phyloP scores from a whole-genome alignment of 495 filamentous ascomycete species.

The Aspergillus egyptiacus region DNA sequence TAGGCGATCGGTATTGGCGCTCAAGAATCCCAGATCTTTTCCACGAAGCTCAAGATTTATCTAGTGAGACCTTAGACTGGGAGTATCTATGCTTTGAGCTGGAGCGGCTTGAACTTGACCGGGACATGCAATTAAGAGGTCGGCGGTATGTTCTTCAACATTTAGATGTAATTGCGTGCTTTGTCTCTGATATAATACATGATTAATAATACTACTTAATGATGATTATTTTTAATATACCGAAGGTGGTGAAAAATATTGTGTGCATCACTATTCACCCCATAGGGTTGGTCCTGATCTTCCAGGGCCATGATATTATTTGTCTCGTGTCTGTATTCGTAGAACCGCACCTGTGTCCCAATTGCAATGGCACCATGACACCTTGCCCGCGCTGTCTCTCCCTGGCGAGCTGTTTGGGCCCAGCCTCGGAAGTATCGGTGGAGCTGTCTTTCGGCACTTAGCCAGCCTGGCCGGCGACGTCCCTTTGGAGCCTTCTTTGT shows the following conservation, averaged over 20 bases:
- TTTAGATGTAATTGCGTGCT: slow-evolving; percentile 1
- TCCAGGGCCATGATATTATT: background rate
- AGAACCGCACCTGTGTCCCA: background rate
- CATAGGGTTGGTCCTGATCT: background rate
- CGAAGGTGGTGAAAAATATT: background rate
- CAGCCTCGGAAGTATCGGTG: background rate
- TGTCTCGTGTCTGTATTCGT: background rate
- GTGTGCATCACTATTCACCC: background rate
- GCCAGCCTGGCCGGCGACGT: background rate
- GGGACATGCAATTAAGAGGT: background rate
- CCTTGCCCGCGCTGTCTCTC: background rate
- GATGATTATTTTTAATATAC: background rate
- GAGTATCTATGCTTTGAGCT: slow-evolving; percentile 4
- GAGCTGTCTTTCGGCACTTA: background rate
- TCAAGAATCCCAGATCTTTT: background rate
- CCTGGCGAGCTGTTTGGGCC: background rate
- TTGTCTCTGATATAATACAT: background rate
- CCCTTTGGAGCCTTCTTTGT: background rate
- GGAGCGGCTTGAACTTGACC: background rate
- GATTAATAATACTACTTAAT: slow-evolving; percentile 2
- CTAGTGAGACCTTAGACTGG: background rate
- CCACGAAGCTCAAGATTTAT: background rate
- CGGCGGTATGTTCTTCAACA: background rate
- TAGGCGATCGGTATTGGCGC: slow-evolving; percentile 10
- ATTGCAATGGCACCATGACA: background rate